Percentiles rank a stretch among this genome's conserved stretches.
These are phyloP conservation scores for Tolypocladium paradoxum DNA, from an alignment of 2,329 filamentous ascomycete genomes.

Conservation along the genomic window DNA sequence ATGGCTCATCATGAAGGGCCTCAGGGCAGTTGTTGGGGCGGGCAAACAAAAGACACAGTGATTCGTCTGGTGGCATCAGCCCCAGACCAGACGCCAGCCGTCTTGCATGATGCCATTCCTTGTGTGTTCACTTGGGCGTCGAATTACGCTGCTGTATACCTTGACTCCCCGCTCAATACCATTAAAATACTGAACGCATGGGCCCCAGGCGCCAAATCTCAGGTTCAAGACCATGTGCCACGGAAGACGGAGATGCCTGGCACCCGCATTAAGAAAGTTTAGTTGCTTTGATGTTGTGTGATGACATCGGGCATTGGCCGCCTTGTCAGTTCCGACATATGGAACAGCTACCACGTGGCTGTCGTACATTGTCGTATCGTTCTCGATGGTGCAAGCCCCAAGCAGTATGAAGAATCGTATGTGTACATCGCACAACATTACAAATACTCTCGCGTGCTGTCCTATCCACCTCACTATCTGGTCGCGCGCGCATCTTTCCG, in stretches of 20 bases:
- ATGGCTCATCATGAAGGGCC: conserved; percentile 17
- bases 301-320: not conserved
- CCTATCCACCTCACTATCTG: not conserved
- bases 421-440: too few species aligned
- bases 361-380: not conserved
- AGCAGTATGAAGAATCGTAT: too few species aligned
- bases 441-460: too few species aligned
- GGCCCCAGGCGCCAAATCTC: not conserved
- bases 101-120: not conserved
- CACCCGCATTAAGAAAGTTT: too few species aligned
- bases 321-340: not conserved
- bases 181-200: not conserved
- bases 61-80: not conserved
- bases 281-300: too few species aligned
- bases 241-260: too few species aligned
- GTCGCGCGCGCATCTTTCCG: not conserved
- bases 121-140: not conserved
- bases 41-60: not conserved
- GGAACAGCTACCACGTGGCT: not conserved
- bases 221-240: too few species aligned
- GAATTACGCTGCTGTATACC: not conserved
- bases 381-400: too few species aligned
- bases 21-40: conserved; percentile 4
- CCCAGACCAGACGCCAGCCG: not conserved
- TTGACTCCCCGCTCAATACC: not conserved